phyloP scores from a whole-genome alignment of 164 flowering plant genomes.

The Warburgia ugandensis region DNA sequence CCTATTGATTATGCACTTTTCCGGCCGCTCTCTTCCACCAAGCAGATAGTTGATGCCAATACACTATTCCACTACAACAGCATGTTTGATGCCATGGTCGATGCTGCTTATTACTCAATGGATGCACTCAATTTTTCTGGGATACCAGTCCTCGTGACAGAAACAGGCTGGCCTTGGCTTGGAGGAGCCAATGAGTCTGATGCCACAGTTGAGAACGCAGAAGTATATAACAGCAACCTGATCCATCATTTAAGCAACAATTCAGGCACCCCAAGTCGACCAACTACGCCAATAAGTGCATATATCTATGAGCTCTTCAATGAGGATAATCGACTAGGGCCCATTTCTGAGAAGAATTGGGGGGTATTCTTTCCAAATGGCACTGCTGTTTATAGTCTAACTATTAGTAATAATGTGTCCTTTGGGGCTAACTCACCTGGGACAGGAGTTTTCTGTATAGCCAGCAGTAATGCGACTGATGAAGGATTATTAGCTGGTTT shows the following conservation, averaged over 20 bases:
- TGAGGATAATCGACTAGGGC: constrained; percentile 61
- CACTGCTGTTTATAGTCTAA: constrained; percentile 42
- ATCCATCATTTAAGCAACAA: constrained; percentile 44
- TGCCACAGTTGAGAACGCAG: constrained; percentile 72
- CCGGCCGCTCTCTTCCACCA: constrained; percentile 46
- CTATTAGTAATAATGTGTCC: constrained; percentile 23
- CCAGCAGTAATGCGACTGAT: constrained; percentile 44
- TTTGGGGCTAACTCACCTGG: constrained; percentile 41
- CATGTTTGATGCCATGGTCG: constrained; percentile 97
- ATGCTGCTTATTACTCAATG: constrained; percentile 82
- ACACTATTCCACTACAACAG: constrained; percentile 74
- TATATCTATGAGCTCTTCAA: constrained; percentile 79
- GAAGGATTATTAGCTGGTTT: constrained; percentile 51
- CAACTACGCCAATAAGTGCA: constrained; percentile 45
- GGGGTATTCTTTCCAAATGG: constrained; percentile 61
- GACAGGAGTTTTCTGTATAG: constrained; percentile 45
- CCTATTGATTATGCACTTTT: constrained; percentile 90
- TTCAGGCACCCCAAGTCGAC: constrained; percentile 75
- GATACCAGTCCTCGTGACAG: constrained; percentile 75
- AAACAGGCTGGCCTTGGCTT: constrained; percentile 88
- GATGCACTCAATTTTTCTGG: constrained; percentile 57
- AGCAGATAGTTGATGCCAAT: constrained; percentile 93
- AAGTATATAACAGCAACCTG: constrained; percentile 49
- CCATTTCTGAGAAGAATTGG: constrained; percentile 63
- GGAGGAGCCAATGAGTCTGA: constrained; percentile 81